Base-by-base conservation (phyloP, 345 rosid species). In the Eucalyptus melliodora region DNA sequence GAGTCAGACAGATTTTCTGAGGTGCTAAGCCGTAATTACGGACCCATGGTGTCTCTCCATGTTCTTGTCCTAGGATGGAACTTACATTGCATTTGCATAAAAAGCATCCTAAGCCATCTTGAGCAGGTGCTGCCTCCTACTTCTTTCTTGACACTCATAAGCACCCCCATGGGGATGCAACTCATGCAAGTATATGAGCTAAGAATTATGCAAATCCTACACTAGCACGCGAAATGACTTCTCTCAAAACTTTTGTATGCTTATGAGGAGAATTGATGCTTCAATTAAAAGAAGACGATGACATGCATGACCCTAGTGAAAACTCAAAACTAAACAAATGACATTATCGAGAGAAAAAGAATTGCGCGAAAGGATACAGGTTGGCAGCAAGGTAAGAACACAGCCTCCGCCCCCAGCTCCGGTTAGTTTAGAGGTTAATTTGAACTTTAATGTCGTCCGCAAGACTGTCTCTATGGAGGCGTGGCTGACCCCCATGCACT, bases 401-500 rank as follows among this genome's bases (percentile, higher is more conserved):
- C 99, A 98, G 87, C 99, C 99, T 26, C 99, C 99, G 10, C 99
- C 99, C 17, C 99, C 99, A 87, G 98, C 99, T 91, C 99, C 99
- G 2, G 99, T 97, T 88, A 98, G 91, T 92, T 97, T 98, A 53
- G 99, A 95, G 87, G 96, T 89, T 89, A 98, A 93, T 89, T 96
- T 97, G 92, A 96, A 96, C 91, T 96, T 96, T 62, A 93, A 88
- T 23, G 98, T 96, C 45, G 96, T 95, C 80, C 89, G 93, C 49
- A 98, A 95, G 89, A 98, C 96, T 50, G 95, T 92, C 90, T 98
- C 98, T 24, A 97, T 97, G 10, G 97, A 95, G 87, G 94, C 93
- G 92, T 97, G 99, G 92, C 98, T 96, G 81, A 98, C 99, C 34
- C 99, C 99, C 97, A 98, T 95, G 67, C 95, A 95, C 86, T 95